Conservation (phyloP, 805 yeast genomes). For the Osmozyma mogii region DNA sequence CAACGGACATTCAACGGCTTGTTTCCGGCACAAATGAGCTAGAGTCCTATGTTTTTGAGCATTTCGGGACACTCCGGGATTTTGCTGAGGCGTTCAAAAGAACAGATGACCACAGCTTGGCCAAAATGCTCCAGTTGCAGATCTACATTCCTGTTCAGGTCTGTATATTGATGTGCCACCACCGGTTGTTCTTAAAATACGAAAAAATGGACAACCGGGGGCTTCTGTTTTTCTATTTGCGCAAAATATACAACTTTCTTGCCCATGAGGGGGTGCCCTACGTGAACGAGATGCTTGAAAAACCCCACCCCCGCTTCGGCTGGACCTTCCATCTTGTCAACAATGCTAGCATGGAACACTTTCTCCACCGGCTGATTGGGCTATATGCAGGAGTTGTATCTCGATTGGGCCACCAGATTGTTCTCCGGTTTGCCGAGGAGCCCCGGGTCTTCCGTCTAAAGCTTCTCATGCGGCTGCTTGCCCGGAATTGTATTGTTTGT, state of each 20-base stretch:
- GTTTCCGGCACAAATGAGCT: constrained; percentile 6
- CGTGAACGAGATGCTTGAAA: constrained; percentile 5
- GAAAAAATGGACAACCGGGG: constrained; percentile 4
- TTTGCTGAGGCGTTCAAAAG: constrained; percentile 3
- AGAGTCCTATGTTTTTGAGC: constrained; percentile 3
- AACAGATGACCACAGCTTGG: not conserved
- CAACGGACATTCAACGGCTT: constrained; percentile 2
- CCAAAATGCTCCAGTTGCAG: constrained; percentile 3
- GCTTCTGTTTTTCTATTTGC: constrained; percentile 10
- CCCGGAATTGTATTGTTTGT: constrained; percentile 5
- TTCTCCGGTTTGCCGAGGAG: constrained; percentile 1
- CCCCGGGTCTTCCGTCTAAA: constrained; percentile 1
- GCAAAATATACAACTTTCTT: constrained; percentile 7
- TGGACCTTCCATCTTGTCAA: constrained; percentile 7
- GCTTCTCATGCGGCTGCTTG: constrained; percentile 5
- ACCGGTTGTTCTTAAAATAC: constrained; percentile 10
- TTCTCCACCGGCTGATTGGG: constrained; percentile 9
- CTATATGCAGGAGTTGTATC: constrained; percentile 5
- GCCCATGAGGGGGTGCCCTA: constrained; percentile 9
- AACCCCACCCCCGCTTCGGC: constrained; percentile 5
- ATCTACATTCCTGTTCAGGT: constrained; percentile 6
- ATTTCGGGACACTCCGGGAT: constrained; percentile 3
- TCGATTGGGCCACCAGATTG: constrained; percentile 7
- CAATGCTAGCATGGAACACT: constrained; percentile 8
- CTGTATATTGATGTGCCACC: constrained; percentile 7